phyloP scores from a whole-genome alignment of 768 basidiomycete species.

The Tulasnella sp. region DNA sequence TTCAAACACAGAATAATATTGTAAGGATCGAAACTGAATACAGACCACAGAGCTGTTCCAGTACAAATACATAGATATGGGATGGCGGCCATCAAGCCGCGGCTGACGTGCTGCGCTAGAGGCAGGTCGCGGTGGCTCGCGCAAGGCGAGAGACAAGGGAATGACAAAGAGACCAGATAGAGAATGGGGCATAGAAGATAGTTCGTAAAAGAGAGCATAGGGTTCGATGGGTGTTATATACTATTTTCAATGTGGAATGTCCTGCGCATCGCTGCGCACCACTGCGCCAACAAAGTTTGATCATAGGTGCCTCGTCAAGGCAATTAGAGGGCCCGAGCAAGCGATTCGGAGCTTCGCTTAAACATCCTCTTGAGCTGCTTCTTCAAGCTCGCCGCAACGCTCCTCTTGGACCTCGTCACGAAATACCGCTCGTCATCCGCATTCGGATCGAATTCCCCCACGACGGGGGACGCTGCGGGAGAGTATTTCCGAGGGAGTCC shows the following conservation, averaged over 20 bases:
- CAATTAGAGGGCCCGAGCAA: not conserved
- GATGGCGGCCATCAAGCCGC: not conserved
- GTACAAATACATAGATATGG: not conserved
- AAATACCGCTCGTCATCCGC: not conserved
- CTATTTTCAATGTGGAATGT: not conserved
- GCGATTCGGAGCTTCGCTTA: not conserved
- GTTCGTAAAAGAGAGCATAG: not conserved
- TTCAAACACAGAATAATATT: not conserved
- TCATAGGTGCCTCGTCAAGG: not conserved
- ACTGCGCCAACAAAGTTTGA: not conserved
- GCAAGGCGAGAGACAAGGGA: not conserved
- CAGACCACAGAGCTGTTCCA: not conserved
- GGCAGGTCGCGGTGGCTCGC: not conserved
- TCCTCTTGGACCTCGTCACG: not conserved
- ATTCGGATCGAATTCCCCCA: not conserved
- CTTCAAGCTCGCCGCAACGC: not conserved
- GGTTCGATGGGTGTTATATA: not conserved
- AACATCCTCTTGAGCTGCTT: conserved; percentile 2
- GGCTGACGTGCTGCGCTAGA: not conserved
- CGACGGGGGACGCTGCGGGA: not conserved
- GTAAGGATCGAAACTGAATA: not conserved
- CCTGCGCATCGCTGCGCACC: not conserved
- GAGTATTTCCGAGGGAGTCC: not conserved
- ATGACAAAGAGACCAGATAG: not conserved
- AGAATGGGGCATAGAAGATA: not conserved